These are phyloP conservation scores for Irpex sp. DNA, from an alignment of 1,284 basidiomycete species.

Conservation along the genomic window DNA sequence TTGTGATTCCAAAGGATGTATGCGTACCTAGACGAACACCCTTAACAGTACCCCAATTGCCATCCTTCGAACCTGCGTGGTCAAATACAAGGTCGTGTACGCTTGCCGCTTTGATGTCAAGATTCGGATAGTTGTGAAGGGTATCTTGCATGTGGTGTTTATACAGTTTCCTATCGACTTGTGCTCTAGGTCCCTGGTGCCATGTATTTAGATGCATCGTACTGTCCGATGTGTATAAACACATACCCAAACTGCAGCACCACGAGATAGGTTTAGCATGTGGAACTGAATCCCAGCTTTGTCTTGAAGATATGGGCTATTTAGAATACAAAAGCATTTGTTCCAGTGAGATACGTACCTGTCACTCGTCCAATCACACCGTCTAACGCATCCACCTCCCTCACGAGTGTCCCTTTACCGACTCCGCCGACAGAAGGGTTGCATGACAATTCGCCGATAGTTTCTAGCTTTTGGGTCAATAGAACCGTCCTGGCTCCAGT, in stretches of 20 bases:
- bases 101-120: slow-evolving; percentile 69
- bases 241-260: slow-evolving; percentile 82
- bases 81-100: slow-evolving; percentile 80
- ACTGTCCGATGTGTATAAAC: not conserved
- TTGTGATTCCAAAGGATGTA: not conserved
- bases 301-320: slow-evolving; percentile 41
- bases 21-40: slow-evolving; percentile 71
- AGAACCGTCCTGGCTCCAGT: slow-evolving; percentile 79
- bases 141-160: slow-evolving; percentile 76
- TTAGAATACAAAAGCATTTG: not conserved
- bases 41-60: slow-evolving; percentile 47
- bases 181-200: slow-evolving; percentile 78
- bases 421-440: slow-evolving; percentile 89
- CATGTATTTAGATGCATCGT: not conserved
- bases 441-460: slow-evolving; percentile 86
- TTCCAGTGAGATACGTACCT: slow-evolving; percentile 39
- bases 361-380: slow-evolving; percentile 76
- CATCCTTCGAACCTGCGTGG: slow-evolving; percentile 30
- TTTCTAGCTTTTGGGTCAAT: slow-evolving; percentile 77
- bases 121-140: slow-evolving; percentile 61
- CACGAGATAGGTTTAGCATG: slow-evolving; percentile 82
- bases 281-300: slow-evolving; percentile 86
- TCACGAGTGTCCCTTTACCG: slow-evolving; percentile 85
- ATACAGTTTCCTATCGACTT: slow-evolving; percentile 84
- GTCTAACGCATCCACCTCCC: slow-evolving; percentile 86